Base-by-base conservation (phyloP, 148 eudicot genomes). In the Polygonum maritimum region DNA sequence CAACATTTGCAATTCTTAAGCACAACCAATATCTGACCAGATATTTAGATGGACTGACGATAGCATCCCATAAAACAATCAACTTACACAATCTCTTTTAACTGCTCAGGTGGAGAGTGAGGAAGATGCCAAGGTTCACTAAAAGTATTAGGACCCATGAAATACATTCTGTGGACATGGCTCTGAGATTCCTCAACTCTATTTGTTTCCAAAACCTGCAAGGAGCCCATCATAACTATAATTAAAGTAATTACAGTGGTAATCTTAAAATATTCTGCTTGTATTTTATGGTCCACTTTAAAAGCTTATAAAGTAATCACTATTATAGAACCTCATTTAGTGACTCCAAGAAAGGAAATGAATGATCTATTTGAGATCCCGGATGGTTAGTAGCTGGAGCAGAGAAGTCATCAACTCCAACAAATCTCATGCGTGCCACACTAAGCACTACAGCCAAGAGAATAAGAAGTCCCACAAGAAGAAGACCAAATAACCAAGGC, bases 81-180 rank as follows among this genome's bases (percentile, higher is more conserved):
- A 63, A 79, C 90, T 83, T 74, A 94, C 98, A 94, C 98, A 63
- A 94, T 90, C 69, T 91, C 97, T 80, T 86, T 87, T 57, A 94
- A 85, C 80, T 88, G 98, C 69, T 94, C 92, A 9, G 98, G 98
- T 72, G 98, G 98, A 75, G 95, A 87, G 83, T 92, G 95, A 71
- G 95, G 95, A 70, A 94, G 97, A 81, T 94, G 89, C 98, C 98
- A 94, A 71, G 98, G 97, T 78, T 94, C 91, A 78, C 93, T 82
- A 80, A 94, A 94, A 52, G 98, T 90, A 84, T 92, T 94, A 47
- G 95, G 87, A 45, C 97, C 98, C 97, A 90, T 87, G 77, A 91
- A 94, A 80, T 94, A 90, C 93, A 94, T 90, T 80, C 98, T 91
- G 75, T 94, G 91, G 73, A 94, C 98, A 81, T 94, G 98, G 82